A percentile compares a stretch with the other conserved stretches of the same genome.
phyloP scores from a whole-genome alignment of 2,329 filamentous ascomycete genomes.

The Alternaria sp. region DNA sequence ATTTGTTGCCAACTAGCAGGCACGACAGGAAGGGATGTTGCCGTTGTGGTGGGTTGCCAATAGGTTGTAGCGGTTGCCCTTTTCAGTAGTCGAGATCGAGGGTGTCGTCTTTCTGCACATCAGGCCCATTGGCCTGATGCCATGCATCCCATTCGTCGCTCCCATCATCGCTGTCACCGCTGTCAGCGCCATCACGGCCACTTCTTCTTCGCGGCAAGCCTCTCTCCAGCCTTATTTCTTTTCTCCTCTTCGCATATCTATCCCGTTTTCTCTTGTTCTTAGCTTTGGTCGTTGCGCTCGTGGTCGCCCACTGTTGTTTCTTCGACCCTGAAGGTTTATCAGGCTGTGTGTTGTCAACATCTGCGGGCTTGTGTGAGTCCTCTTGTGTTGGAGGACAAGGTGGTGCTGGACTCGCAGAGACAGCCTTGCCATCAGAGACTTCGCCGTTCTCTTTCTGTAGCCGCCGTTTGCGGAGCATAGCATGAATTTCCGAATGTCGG shows the following conservation, averaged over 20 bases:
- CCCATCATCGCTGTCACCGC: constrained; percentile 39
- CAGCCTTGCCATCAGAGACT: constrained; percentile 19
- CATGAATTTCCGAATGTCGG: constrained; percentile 84
- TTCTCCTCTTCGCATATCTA: constrained; percentile 38
- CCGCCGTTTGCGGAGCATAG: constrained; percentile 61
- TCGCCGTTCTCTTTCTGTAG: constrained; percentile 33
- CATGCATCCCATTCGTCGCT: constrained; percentile 56
- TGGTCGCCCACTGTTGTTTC: constrained; percentile 39
- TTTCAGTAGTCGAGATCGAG: constrained; percentile 61
- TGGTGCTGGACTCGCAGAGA: background rate
- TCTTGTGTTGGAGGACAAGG: constrained; percentile 4
- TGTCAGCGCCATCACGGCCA: constrained; percentile 16
- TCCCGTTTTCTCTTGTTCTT: constrained; percentile 36
- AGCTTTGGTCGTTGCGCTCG: constrained; percentile 35
- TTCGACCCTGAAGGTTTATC: constrained; percentile 30
- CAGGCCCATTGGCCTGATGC: constrained; percentile 56
- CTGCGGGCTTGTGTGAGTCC: constrained; percentile 4
- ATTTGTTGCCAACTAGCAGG: background rate
- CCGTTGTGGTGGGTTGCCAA: background rate
- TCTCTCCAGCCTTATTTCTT: constrained; percentile 28
- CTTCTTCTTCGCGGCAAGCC: constrained; percentile 18
- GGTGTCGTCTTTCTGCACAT: constrained; percentile 50
- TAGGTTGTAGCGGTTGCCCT: background rate
- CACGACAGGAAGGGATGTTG: background rate
- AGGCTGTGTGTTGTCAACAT: constrained; percentile 21